Base-by-base conservation (phyloP, 805 yeast species). In the Wickerhamiella spandovensis region DNA sequence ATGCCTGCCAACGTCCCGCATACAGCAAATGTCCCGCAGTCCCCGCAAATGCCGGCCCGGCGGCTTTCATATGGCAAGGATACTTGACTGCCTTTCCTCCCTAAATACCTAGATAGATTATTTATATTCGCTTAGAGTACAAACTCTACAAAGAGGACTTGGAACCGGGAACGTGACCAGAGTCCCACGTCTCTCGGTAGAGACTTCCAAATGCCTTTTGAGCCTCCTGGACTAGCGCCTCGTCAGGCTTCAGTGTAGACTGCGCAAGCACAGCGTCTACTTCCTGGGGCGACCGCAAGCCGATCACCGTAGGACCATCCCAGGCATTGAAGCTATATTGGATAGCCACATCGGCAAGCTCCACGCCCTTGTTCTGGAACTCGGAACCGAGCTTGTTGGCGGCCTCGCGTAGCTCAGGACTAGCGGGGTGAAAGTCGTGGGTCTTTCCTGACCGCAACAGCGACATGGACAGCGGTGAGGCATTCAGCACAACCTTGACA, bases 401-500 rank as follows among this genome's bases (percentile, higher is more conserved):
- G 42, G 64, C 58, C 1, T 68, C 67, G 54, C 74, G 79, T 54
- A 89, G 68, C n/a, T 64, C 75, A 15, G 64, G 57, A 0, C 81
- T 67, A 3, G 86, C 92, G 0, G 96, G 97, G 60, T 89, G 97
- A 73, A 88, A 90, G 1, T 72, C 60, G 55, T 76, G 82, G 0
- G 95, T 82, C 32, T 72, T 69, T 22, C 73, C 79, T 0, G 82
- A 74, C 52, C 95, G 73, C 51, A 89, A 70, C 51, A 89, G 65
- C 3, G 95, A 84, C 97, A 89, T 89, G 50, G 89, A 78, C 53
- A 90, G 69, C 38, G 92, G 88, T 0, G 95, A 84, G 2, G 90
- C 96, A 62, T 84, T 86, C 61, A 81, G 66, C n/a, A 89, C 64
- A 53, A 72, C 64, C 51, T 73, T 70, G 28, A 88, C 70, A 5